A percentile compares a stretch with the other conserved stretches of the same genome.
Evolutionary conservation across 1,284 basidiomycete species (phyloP).

Genomic region (Ustilago loliicola): DNA sequence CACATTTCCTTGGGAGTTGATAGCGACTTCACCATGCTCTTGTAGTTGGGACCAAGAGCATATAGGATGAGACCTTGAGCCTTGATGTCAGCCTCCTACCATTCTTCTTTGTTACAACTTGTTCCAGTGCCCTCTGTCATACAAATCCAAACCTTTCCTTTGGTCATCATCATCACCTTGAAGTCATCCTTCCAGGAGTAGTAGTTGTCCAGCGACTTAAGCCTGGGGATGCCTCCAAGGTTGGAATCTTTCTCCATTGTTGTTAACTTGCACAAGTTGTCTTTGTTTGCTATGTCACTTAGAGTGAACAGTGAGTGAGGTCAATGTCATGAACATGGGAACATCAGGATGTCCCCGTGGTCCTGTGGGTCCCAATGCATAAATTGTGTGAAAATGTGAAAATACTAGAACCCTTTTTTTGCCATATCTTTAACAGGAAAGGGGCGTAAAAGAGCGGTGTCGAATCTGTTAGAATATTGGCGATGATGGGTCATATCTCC

Average conservation of each 20-base stretch:
- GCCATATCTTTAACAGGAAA: no score
- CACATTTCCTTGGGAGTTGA: neutral
- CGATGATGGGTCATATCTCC: no score
- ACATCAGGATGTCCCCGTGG: no score
- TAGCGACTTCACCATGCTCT: neutral
- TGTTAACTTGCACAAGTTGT: neutral
- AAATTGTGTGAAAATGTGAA: no score
- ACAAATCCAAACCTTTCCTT: neutral
- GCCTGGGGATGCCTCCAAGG: neutral
- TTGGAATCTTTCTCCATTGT: neutral
- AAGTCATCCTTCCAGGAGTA: neutral
- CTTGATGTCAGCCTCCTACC: neutral
- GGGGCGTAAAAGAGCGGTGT: no score
- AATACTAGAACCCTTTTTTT: no score
- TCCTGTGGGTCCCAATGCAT: no score
- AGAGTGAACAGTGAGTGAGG: no score
- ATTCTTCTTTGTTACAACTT: neutral
- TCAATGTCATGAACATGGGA: no score
- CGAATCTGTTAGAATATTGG: no score
- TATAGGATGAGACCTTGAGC: neutral
- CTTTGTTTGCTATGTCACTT: no score
- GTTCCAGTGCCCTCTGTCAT: neutral
- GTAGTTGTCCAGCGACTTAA: slow-evolving; percentile 4
- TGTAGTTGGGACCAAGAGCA: neutral
- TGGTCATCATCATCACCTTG: neutral